phyloP scores from a whole-genome alignment of 2,329 filamentous ascomycete genomes.

The Claviceps arundinis region DNA sequence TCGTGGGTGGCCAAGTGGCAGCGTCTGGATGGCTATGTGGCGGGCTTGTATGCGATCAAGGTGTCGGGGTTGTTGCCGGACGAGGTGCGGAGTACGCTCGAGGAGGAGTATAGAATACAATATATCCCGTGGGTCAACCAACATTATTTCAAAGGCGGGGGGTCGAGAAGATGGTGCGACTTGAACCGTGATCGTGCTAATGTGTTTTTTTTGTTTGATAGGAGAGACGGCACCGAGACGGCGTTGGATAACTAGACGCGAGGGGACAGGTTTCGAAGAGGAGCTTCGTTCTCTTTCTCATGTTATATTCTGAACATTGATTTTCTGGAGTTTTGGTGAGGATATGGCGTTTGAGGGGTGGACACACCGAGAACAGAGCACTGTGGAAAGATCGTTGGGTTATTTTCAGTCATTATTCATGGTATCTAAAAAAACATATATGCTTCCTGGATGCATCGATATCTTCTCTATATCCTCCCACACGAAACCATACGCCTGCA shows the following conservation, averaged over 20 bases:
- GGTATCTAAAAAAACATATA: background rate
- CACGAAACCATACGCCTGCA: background rate
- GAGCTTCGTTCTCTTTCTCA: background rate
- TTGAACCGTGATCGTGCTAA: background rate
- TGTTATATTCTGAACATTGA: background rate
- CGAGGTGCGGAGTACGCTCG: constrained; percentile 45
- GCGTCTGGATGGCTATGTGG: constrained; percentile 74
- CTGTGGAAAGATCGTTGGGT: background rate
- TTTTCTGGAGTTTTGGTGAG: background rate
- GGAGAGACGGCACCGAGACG: constrained; percentile 42
- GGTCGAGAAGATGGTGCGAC: background rate
- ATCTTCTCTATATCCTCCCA: background rate
- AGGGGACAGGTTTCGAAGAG: background rate
- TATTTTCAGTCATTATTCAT: constrained; percentile 1
- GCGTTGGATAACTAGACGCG: constrained; percentile 28
- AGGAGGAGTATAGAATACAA: constrained; percentile 49
- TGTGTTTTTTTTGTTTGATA: constrained; percentile 13
- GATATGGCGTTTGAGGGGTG: constrained; percentile 1
- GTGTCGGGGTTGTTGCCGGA: constrained; percentile 70
- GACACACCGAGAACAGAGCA: background rate
- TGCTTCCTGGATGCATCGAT: background rate
- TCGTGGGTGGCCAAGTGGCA: constrained; percentile 98
- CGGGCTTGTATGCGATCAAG: constrained; percentile 87
- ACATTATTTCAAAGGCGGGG: background rate
- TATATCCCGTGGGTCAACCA: constrained; percentile 50